Conservation (phyloP, 2,329 filamentous ascomycete genomes). For the Waltergamsia citrina region DNA sequence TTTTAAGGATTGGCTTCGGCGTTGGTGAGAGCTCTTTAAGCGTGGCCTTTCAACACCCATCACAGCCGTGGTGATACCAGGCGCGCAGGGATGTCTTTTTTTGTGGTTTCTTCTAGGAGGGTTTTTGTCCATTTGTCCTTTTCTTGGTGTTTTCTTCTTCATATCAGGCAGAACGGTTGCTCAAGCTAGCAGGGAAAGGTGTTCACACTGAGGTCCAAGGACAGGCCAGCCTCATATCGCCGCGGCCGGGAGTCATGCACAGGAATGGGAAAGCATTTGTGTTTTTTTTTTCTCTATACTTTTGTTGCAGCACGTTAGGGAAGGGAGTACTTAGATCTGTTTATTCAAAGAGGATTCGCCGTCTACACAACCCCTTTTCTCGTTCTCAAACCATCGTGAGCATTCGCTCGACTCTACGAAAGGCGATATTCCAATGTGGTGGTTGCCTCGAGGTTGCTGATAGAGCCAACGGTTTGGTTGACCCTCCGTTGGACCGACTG, state of each 20-base stretch:
- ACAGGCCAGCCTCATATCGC: neutral
- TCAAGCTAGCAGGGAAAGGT: neutral
- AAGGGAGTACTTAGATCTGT: neutral
- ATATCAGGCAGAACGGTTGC: neutral
- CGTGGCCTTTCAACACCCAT: neutral
- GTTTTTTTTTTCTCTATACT: neutral
- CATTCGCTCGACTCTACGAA: no score
- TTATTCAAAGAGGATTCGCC: neutral
- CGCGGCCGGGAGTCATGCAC: neutral
- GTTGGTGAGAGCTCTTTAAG: slow-evolving; percentile 1
- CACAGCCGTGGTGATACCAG: neutral
- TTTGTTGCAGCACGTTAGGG: neutral
- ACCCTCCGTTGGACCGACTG: no score
- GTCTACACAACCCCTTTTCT: no score
- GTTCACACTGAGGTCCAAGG: neutral
- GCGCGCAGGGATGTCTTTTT: slow-evolving; percentile 1
- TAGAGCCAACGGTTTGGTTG: no score
- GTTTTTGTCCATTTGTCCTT: neutral
- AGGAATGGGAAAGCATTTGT: neutral
- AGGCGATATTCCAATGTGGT: no score
- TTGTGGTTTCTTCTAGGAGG: neutral
- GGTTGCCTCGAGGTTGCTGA: no score
- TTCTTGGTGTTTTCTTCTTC: neutral
- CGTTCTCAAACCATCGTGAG: no score
- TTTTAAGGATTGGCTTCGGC: slow-evolving; percentile 1